Conservation (phyloP, 2,329 filamentous ascomycete species). For the Boeremia exigua region DNA sequence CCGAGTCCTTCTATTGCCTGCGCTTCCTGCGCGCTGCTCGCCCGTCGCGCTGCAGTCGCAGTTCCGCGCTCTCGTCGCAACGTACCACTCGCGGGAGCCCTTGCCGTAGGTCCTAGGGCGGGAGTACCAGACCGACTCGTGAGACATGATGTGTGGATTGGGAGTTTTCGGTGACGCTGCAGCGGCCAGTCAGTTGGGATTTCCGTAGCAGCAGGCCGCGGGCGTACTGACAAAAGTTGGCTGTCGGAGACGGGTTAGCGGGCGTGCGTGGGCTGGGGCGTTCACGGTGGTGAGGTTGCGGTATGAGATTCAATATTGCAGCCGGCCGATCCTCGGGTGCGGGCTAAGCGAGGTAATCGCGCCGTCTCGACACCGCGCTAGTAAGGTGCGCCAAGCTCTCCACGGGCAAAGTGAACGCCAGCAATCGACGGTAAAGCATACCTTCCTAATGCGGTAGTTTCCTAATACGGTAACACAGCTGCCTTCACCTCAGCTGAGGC, state of each 20-base stretch:
- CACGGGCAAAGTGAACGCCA: too few species aligned
- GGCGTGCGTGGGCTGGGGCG: slow-evolving; percentile 36
- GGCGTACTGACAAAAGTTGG: slow-evolving; percentile 31
- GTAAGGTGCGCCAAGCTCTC: background rate
- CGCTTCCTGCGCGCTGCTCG: too few species aligned
- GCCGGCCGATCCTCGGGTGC: slow-evolving; percentile 31
- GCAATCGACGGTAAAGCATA: too few species aligned
- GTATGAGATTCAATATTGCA: slow-evolving; percentile 33
- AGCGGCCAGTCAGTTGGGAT: slow-evolving; percentile 23
- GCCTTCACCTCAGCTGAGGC: too few species aligned
- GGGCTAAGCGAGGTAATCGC: slow-evolving; percentile 29
- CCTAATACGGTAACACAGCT: too few species aligned
- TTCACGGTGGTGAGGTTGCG: slow-evolving; percentile 28
- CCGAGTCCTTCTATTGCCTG: slow-evolving; percentile 10
- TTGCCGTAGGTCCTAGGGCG: slow-evolving; percentile 97
- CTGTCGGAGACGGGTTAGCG: slow-evolving; percentile 36
- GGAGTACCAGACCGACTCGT: slow-evolving; percentile 99
- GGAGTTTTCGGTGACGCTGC: slow-evolving; percentile 33
- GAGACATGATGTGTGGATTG: slow-evolving; percentile 70
- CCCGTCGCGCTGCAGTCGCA: background rate
- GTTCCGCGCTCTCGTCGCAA: too few species aligned
- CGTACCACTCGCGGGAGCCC: slow-evolving; percentile 92
- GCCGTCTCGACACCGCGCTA: slow-evolving; percentile 3
- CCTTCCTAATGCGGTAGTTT: too few species aligned
- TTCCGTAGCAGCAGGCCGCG: background rate